These are phyloP conservation scores for Streptanthus diversifolius DNA, from an alignment of 345 rosid genomes.

Conservation along the genomic window DNA sequence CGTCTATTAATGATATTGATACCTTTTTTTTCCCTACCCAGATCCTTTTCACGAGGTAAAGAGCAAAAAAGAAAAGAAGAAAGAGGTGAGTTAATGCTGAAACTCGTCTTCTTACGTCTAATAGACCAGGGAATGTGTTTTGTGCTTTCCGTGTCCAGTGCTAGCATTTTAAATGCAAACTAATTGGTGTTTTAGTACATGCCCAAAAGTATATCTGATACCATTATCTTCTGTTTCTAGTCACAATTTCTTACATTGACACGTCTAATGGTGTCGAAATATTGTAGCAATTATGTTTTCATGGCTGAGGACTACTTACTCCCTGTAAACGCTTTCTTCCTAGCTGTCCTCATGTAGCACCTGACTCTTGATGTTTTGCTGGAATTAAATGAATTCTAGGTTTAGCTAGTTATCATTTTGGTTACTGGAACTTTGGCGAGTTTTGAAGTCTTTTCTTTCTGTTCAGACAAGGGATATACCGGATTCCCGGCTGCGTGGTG, in stretches of 20 bases:
- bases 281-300: not conserved
- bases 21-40: slow-evolving; percentile 25
- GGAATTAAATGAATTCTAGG: not conserved
- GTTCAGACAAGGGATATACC: slow-evolving; percentile 66
- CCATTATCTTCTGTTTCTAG: slow-evolving; percentile 7
- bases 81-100: slow-evolving; percentile 55
- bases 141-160: not conserved
- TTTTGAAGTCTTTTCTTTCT: slow-evolving; percentile 11
- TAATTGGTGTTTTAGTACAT: not conserved
- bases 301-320: not conserved
- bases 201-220: not conserved
- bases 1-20: slow-evolving; percentile 2
- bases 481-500: slow-evolving; percentile 62
- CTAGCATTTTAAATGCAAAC: not conserved
- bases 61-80: slow-evolving; percentile 93
- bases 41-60: slow-evolving; percentile 97
- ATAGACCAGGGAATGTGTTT: not conserved
- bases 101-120: not conserved
- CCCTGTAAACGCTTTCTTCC: not conserved
- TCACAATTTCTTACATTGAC: not conserved
- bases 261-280: not conserved
- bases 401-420: not conserved
- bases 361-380: not conserved
- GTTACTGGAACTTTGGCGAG: not conserved
- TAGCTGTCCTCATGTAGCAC: not conserved